Evolutionary conservation across 345 rosid genomes (phyloP), one percentile per base, ranked within the genome.

Genomic region (Eucalyptus tenuipes): DNA sequence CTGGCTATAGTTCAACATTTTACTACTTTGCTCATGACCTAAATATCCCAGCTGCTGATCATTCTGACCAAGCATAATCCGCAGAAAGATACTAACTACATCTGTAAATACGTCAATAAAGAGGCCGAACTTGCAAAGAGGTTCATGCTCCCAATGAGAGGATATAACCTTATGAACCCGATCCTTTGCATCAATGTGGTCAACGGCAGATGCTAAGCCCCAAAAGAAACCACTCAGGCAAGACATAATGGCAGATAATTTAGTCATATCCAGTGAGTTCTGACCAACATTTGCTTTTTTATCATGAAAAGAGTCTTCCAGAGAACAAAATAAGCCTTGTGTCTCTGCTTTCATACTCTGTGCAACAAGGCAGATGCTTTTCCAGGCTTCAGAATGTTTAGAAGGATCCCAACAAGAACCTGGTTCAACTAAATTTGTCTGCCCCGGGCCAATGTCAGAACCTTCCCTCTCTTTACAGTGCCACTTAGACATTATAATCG

Each of bases 161-260:
- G 87, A 88, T 86, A 93, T 91, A 87, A 88, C 91, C 89, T 93
- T 91, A 53, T 79, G 87, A 50, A 89, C 94, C 88, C 88, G 86
- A 85, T 87, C 91, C 89, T 89, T 90, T 71, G 88, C 91, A 88
- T 90, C 93, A 66, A 85, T 87, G 55, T 90, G 91, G 88, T 92
- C 90, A 88, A 91, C 87, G 49, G 94, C 93, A 87, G 95, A 95
- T 90, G 97, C 94, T 87, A 96, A 88, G 90, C 99, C 99, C 97
- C 99, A 98, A 89, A 98, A 86, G 89, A 93, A 95, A 86, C 99
- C 99, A 91, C 94, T 89, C 86, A 96, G 89, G 92, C 98, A 96
- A 88, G 97, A 93, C 89, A 94, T 68, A 20, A 91, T 64, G 79
- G 92, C 92, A 87, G 95, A 92, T 89, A 94, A 88, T 89, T 92